These are phyloP conservation scores for Clathrospora elynae DNA, from an alignment of 2,329 filamentous ascomycete genomes.

Conservation along the genomic window DNA sequence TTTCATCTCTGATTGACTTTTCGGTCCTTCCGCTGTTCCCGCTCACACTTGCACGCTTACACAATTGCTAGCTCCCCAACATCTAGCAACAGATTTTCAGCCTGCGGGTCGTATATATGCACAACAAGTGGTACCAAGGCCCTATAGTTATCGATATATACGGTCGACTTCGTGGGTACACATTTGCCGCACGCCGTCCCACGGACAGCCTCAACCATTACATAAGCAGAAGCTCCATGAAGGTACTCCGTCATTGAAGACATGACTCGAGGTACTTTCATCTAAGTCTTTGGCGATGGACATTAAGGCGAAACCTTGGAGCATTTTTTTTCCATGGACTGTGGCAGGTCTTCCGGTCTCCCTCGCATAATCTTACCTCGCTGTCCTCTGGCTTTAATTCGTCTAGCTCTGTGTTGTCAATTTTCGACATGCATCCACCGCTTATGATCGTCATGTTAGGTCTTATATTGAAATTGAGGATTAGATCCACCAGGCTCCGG, in stretches of 20 bases:
- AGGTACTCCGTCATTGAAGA: not conserved
- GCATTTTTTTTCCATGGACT: too few species aligned
- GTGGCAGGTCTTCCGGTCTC: too few species aligned
- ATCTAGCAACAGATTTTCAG: slow-evolving; percentile 15
- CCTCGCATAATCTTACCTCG: too few species aligned
- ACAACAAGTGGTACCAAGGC: slow-evolving; percentile 13
- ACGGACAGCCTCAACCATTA: slow-evolving; percentile 9
- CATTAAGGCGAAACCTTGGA: too few species aligned
- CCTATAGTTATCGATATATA: slow-evolving; percentile 10
- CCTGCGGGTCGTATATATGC: slow-evolving; percentile 14
- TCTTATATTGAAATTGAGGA: too few species aligned
- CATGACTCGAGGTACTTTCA: too few species aligned
- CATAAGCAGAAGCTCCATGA: slow-evolving; percentile 3
- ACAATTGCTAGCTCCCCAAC: slow-evolving; percentile 18
- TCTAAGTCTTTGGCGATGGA: too few species aligned
- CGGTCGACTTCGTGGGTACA: slow-evolving; percentile 4
- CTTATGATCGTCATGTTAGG: too few species aligned
- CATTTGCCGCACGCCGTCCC: slow-evolving; percentile 12
- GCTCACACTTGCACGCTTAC: slow-evolving; percentile 18
- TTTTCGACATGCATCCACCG: too few species aligned
- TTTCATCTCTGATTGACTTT: slow-evolving; percentile 22
- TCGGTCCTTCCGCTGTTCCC: slow-evolving; percentile 23
- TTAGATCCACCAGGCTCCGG: too few species aligned
- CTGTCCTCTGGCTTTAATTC: too few species aligned
- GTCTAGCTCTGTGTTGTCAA: too few species aligned